Evolutionary conservation across 1,284 basidiomycete genomes (phyloP), one percentile per base, ranked within the genome.

Genomic region (Cerioporus squamosus): DNA sequence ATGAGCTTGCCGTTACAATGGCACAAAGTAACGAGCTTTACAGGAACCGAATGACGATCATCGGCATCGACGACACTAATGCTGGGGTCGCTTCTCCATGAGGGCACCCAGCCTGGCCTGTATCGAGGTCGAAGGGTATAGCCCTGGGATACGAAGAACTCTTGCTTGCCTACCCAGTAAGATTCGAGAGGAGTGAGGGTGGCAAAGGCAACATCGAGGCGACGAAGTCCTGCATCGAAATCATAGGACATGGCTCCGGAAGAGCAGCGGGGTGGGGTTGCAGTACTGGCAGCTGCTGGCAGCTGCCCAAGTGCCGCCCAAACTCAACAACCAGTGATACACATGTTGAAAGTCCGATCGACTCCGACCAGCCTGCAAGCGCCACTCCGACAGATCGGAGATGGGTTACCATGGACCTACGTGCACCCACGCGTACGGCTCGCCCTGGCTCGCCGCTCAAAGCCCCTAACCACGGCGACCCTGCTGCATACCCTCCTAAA

Each of bases 61-160:
- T 71, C 55, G 67, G 72, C 64, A 70, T 69, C n/a, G 70, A 65
- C 2, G 70, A 38, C 24, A 60, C 64, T 0, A 55, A 63, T 9
- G 57, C 24, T 1, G 33, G 29, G 10, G 45, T 31, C 12, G 62
- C 53, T 2, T 20, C 31, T 2, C 58, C 58, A 60, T 5, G 51
- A 54, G 29, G 58, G 58, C 12, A 40, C 40, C 58, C 58, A 60
- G n/a, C 33, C 49, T 39, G 58, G 47, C 5, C 31, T 15, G 40
- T 44, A 56, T 10, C 58, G 33, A 15, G 58, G 58, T 8, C 53
- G 58, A 12, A 60, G 49, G 18, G n/a, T 33, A 40, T 60, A 60
- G 10, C 58, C 58, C 22, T 26, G 40, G n/a, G 45, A 43, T 36
- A 38, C 31, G 26, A 60, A 44, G 26, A 50, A 55, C 10, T 36